Evolutionary conservation across 306 rosid genomes (phyloP), one percentile per base, ranked within the genome.

Genomic region (Ormosia semicastrata): DNA sequence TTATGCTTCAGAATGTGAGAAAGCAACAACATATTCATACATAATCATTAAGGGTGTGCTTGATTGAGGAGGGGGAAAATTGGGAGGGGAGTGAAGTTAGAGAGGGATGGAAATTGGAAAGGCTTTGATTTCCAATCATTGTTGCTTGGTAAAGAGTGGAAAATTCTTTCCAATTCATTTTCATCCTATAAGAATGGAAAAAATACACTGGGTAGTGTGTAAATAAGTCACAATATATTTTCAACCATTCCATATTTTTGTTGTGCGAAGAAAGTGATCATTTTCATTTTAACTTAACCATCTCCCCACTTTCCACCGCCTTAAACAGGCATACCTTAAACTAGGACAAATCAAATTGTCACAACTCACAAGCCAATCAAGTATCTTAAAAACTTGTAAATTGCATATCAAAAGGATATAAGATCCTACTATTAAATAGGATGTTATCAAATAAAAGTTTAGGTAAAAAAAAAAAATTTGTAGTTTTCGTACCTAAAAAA

Each of bases 1-100:
- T 18, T 43, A 49, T 7, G 65, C 52, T 37, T 71, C 62, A 68
- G 65, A 69, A 73, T 32, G 57, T 50, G 59, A 57, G 49, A 57
- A 75, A 82, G 64, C 36, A 83, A 66, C 40, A 68, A 18, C 66
- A 24, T 64, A 70, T 66, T 47, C 82, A 68, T 32, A n/a, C 46
- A 67, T 15, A 34, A 62, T n/a, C 14, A 5, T 76, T 66, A 77
- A 66, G 71, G 13, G 36, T 39, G 66, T 39, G 44, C 46, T 33
- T n/a, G 60, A 66, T 34, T 32, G 41, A 34, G 13, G 15, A 81
- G 70, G 53, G 46, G 37, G 44, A 17, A 33, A 5, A 44, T 54
- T 53, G 52, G 40, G 52, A 53, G 62, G 30, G 43, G n/a, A 39
- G 15, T 56, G 36, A 71, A 41, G 62, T 15, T 37, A 32, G 44